Evolutionary conservation across 2,329 filamentous ascomycete species (phyloP).

Genomic region (Amesomyces nigricolor): DNA sequence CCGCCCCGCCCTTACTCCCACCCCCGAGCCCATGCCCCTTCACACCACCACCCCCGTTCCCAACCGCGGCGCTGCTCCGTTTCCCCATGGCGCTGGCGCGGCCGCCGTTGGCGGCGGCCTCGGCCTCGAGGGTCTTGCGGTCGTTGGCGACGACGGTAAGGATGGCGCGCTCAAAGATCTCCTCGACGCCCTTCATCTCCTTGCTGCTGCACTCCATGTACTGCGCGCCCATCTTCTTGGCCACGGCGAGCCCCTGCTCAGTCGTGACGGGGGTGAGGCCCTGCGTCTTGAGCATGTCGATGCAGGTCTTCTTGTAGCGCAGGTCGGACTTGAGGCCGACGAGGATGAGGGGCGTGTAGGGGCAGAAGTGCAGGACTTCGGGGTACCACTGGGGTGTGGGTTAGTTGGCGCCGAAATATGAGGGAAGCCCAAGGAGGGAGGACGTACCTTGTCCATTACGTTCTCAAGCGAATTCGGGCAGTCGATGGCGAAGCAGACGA

Average conservation of each 20-base stretch:
- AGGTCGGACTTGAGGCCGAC: constrained; percentile 96
- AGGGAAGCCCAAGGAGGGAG: not conserved
- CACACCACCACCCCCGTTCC: too few species aligned
- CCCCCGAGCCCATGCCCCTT: constrained; percentile 16
- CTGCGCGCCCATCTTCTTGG: constrained; percentile 85
- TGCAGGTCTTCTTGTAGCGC: constrained; percentile 90
- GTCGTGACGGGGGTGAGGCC: constrained; percentile 90
- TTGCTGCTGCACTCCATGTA: constrained; percentile 99
- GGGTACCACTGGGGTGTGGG: constrained; percentile 76
- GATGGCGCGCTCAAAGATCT: constrained; percentile 91
- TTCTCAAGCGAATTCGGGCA: constrained; percentile 98
- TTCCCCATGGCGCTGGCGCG: constrained; percentile 29
- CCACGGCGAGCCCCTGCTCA: constrained; percentile 82
- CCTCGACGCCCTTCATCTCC: constrained; percentile 91
- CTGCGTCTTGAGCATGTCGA: constrained; percentile 97
- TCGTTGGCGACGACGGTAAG: constrained; percentile 83
- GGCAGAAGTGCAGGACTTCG: constrained; percentile 97
- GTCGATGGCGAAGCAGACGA: constrained; percentile 98
- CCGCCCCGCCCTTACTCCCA: constrained; percentile 31
- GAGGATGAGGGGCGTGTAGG: constrained; percentile 90
- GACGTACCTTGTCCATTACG: constrained; percentile 89
- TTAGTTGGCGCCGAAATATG: constrained; percentile 25
- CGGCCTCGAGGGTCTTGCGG: constrained; percentile 54
- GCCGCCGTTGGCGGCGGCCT: constrained; percentile 36
- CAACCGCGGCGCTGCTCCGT: constrained; percentile 12